phyloP scores from a whole-genome alignment of 2,329 filamentous ascomycete species.

The Fusarium austroafricanum region DNA sequence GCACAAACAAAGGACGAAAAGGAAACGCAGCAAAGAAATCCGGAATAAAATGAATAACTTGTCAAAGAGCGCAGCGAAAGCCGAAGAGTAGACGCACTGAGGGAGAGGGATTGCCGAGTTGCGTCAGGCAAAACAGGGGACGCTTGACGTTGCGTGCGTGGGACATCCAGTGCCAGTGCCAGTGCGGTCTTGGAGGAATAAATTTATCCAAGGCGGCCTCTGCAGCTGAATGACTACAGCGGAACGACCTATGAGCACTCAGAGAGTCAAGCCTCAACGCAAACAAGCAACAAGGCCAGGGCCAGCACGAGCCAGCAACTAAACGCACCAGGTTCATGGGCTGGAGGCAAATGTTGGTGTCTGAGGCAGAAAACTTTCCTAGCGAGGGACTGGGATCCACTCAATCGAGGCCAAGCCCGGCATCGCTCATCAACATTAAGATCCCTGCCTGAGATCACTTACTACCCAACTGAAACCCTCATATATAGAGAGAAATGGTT shows the following conservation, averaged over 20 bases:
- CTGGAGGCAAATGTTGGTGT: constrained; percentile 40
- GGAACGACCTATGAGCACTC: constrained; percentile 26
- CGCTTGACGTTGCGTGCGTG: constrained; percentile 37
- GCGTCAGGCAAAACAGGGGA: constrained; percentile 44
- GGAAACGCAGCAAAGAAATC: constrained; percentile 15
- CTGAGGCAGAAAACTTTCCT: constrained; percentile 46
- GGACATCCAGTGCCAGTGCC: background rate
- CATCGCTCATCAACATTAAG: constrained; percentile 24
- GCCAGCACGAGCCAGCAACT: constrained; percentile 19
- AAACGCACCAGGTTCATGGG: constrained; percentile 8
- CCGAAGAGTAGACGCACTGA: constrained; percentile 38
- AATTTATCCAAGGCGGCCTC: constrained; percentile 42
- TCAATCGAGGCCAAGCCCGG: constrained; percentile 20
- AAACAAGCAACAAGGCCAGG: constrained; percentile 8
- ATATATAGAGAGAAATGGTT: background rate
- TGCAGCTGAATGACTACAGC: constrained; percentile 6
- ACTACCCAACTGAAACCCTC: no score
- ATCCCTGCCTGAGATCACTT: constrained; percentile 14
- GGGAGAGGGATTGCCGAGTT: constrained; percentile 36
- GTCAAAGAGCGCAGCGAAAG: constrained; percentile 26
- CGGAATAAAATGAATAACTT: constrained; percentile 12
- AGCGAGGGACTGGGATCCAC: constrained; percentile 28
- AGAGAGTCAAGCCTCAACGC: constrained; percentile 25
- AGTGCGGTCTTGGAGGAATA: constrained; percentile 41
- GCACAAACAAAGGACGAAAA: constrained; percentile 19